Base-by-base conservation (phyloP, 2,329 filamentous ascomycete genomes). In the Trichoderma semiorbis region DNA sequence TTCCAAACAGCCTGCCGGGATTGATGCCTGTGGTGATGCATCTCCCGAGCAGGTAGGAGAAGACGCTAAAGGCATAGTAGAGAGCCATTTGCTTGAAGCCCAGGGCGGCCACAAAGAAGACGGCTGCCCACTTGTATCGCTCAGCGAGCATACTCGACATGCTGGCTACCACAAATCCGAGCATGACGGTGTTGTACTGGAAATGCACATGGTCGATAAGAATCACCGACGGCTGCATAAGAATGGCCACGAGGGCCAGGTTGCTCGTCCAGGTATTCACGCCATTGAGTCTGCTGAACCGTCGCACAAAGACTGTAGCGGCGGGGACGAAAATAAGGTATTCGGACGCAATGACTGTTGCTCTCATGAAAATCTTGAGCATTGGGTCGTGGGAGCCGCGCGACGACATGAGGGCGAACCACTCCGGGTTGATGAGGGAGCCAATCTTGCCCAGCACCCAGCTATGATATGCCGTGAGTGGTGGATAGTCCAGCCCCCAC, bases 31-130 rank as follows among this genome's bases (percentile, higher is more conserved):
- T 95, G 74, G 91, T 91, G n/a, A 97, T 77, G 78, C 95, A 98
- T 78, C 91, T 90, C 10, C 95, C 96, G 1, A 98, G 85, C 2
- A 99, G 89, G 78, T 95, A 99, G 36, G 94, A 92, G 80, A 98
- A 98, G 71, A 98, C 91, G 24, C 92, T 91, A 16, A 97, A 95
- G 3, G 97, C 94, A 81, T 98, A 99, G 84, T 98, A 99, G 18
- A 99, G 86, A 1, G 95, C 95, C 97, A 99, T 99, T 81, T 99
- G 96, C 85, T 99, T 99, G 86, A 98, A 99, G 7, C 94, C 94
- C n/a, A 99, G 85, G 3, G 95, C 93, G 18, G 89, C 90, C 7
- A 99, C 96, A 77, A 99, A 99, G 84, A 97, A 97, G 72, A 97
- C 89, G 74, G 93, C 94, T 30, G 93, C 90, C 94, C 95, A 98